A percentile compares a stretch with the other conserved stretches of the same genome.
phyloP scores from a whole-genome alignment of 306 rosid species.

The Oemleria cerasiformis region DNA sequence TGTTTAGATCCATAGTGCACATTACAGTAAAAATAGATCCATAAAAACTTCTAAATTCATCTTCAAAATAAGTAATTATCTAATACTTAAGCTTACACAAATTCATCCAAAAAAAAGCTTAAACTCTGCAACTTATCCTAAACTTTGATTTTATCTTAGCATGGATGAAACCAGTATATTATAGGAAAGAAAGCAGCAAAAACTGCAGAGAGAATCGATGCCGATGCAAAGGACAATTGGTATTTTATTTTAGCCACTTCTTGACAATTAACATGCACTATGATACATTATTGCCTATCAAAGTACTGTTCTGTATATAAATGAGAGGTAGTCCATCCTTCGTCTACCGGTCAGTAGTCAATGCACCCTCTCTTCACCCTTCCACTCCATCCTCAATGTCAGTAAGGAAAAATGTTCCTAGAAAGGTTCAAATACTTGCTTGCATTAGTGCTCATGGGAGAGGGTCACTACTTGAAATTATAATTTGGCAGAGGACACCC shows the following conservation, averaged over 20 bases:
- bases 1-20: background rate
- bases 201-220: background rate
- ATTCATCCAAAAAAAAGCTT: too few species aligned
- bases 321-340: slow-evolving; percentile 5
- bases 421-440: background rate
- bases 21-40: background rate
- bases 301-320: too few species aligned
- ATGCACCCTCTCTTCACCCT: background rate
- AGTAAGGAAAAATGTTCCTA: background rate
- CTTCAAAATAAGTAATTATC: background rate
- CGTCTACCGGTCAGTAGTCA: background rate
- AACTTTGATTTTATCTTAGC: background rate
- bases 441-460: background rate
- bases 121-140: background rate
- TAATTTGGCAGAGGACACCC: background rate
- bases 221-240: background rate
- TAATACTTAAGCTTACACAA: background rate
- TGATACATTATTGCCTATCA: background rate
- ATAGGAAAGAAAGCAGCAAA: background rate
- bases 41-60: background rate
- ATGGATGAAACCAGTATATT: background rate
- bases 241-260: background rate
- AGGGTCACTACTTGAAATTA: background rate
- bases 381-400: background rate
- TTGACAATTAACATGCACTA: background rate